These are phyloP conservation scores for Neurospora africana DNA, from an alignment of 495 filamentous ascomycete species.

Conservation along the genomic window DNA sequence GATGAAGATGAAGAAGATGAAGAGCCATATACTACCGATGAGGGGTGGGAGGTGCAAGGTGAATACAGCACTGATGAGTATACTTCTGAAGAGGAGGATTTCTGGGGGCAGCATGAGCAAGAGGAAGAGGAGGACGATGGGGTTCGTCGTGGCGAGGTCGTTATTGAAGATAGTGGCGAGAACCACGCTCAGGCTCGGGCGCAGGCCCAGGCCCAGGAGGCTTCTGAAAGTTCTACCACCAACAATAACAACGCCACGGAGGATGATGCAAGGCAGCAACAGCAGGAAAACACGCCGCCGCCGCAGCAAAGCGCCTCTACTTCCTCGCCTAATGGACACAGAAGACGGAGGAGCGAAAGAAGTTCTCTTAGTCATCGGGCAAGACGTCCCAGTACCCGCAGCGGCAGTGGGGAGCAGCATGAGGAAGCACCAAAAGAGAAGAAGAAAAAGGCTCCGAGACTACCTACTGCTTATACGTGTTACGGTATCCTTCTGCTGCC, in stretches of 20 bases:
- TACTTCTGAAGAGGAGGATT: conserved; percentile 17
- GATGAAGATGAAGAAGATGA: background rate
- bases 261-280: background rate
- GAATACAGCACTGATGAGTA: conserved; percentile 4
- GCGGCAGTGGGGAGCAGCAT: background rate
- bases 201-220: background rate
- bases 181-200: background rate
- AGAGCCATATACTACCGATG: background rate
- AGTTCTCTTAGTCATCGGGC: background rate
- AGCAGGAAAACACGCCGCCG: background rate
- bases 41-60: background rate
- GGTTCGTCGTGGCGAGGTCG: background rate
- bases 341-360: background rate
- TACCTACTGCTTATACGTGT: conserved; percentile 82
- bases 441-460: conserved; percentile 27
- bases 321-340: background rate
- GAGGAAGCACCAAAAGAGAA: conserved; percentile 4
- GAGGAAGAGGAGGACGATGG: conserved; percentile 4
- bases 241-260: background rate
- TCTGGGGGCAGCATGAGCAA: background rate
- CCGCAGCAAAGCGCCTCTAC: background rate
- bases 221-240: background rate
- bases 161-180: background rate
- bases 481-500: conserved; percentile 80
- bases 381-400: background rate